phyloP scores from a whole-genome alignment of 768 basidiomycete genomes.

The Leccinum variicolor region DNA sequence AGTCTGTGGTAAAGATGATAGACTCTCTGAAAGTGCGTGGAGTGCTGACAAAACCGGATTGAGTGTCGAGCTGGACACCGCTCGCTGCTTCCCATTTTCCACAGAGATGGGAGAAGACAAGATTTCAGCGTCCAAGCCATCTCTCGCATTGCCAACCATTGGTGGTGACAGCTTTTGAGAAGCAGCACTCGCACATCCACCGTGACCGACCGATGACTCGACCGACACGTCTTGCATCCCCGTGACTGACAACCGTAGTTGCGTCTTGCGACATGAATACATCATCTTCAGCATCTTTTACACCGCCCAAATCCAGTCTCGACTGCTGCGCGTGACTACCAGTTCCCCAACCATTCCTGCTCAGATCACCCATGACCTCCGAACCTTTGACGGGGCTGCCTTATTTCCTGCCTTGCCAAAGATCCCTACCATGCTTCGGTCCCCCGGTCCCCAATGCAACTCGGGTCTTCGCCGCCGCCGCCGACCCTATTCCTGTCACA shows the following conservation, averaged over 20 bases:
- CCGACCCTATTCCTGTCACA: conserved; percentile 7
- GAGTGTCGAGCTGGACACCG: conserved; percentile 15
- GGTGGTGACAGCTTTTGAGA: not conserved
- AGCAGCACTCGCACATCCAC: no score
- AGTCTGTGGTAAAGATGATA: conserved; percentile 47
- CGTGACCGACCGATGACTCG: conserved; percentile 1
- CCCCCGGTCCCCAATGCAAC: conserved; percentile 5
- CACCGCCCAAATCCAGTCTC: not conserved
- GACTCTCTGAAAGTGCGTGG: conserved; percentile 59
- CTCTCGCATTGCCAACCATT: conserved; percentile 3
- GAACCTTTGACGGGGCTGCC: conserved; percentile 47
- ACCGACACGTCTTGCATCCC: conserved; percentile 1
- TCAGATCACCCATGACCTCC: not conserved
- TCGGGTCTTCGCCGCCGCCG: not conserved
- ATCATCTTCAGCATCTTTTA: not conserved
- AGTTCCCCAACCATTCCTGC: not conserved
- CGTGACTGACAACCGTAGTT: not conserved
- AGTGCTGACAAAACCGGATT: conserved; percentile 40
- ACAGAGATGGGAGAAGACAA: conserved; percentile 12
- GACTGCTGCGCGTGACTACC: not conserved
- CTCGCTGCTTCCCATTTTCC: conserved; percentile 24
- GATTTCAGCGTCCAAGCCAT: conserved; percentile 11
- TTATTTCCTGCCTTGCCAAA: conserved; percentile 22
- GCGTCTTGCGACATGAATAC: conserved; percentile 5
- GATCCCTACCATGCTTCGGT: conserved; percentile 16